These are phyloP conservation scores for Paraconiothyrium sp. DNA, from an alignment of 2,329 filamentous ascomycete species.

Conservation along the genomic window DNA sequence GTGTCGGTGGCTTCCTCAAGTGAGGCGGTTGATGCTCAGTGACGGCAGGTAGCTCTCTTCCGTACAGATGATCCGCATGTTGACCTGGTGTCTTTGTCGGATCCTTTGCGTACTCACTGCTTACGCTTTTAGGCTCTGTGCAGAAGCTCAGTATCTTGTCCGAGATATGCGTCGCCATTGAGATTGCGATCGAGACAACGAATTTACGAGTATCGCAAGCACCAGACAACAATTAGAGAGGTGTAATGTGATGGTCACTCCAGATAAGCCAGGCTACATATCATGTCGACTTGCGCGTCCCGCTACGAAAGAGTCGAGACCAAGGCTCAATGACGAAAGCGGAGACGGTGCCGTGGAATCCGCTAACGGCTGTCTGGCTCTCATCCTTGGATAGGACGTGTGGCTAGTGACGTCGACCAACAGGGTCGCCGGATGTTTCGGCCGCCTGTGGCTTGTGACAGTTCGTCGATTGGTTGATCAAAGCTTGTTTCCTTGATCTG, in stretches of 20 bases:
- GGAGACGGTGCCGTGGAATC: constrained; percentile 8
- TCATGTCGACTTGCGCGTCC: neutral
- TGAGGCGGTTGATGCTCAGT: constrained; percentile 33
- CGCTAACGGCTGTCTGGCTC: constrained; percentile 3
- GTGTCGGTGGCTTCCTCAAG: constrained; percentile 21
- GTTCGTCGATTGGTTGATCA: neutral
- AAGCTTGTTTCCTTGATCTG: constrained; percentile 1
- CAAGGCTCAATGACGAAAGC: constrained; percentile 5
- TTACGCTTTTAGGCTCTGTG: constrained; percentile 66
- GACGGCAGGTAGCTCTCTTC: constrained; percentile 40
- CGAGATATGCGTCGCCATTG: constrained; percentile 29
- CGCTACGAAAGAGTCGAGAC: neutral
- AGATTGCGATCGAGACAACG: neutral
- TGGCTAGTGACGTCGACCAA: constrained; percentile 13
- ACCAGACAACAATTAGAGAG: neutral
- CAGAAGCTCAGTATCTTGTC: constrained; percentile 64
- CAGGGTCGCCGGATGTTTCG: neutral
- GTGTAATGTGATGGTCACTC: neutral
- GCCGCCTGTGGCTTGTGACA: constrained; percentile 7
- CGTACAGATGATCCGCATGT: constrained; percentile 67
- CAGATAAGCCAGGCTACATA: neutral
- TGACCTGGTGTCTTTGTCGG: constrained; percentile 63
- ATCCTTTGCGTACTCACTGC: constrained; percentile 64
- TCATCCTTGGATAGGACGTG: neutral
- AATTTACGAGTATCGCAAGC: neutral